phyloP scores from a whole-genome alignment of 495 filamentous ascomycete genomes.

The Alectoria sarmentosa region DNA sequence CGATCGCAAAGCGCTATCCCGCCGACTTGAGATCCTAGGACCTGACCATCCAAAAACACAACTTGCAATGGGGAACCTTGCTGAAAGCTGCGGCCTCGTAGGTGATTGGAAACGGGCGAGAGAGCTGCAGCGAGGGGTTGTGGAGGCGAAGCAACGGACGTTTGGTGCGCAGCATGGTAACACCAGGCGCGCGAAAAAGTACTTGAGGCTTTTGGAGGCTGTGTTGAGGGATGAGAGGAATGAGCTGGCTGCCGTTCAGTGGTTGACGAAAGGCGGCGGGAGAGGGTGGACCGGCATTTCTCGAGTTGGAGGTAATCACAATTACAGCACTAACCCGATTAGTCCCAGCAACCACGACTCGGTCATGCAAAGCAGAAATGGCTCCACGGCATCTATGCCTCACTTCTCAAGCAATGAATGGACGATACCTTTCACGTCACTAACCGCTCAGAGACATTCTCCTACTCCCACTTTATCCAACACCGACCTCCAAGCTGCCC shows the following conservation, averaged over 20 bases:
- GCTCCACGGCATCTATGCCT: background rate
- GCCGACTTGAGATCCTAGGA: constrained; percentile 24
- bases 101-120: constrained; percentile 1
- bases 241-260: background rate
- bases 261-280: background rate
- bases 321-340: background rate
- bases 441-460: background rate
- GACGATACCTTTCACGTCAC: background rate
- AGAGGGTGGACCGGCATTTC: background rate
- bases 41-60: constrained; percentile 31
- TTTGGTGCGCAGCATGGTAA: background rate
- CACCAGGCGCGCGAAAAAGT: background rate
- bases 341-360: background rate
- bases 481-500: background rate
- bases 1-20: constrained; percentile 24
- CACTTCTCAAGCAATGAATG: background rate
- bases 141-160: background rate
- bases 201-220: background rate
- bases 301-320: background rate
- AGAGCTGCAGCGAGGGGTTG: background rate
- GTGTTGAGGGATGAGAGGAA: background rate
- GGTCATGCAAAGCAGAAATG: background rate
- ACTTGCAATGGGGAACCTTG: constrained; percentile 29
- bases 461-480: background rate
- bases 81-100: background rate